phyloP scores from a whole-genome alignment of 2,329 filamentous ascomycete species.

The Claviceps capensis region DNA sequence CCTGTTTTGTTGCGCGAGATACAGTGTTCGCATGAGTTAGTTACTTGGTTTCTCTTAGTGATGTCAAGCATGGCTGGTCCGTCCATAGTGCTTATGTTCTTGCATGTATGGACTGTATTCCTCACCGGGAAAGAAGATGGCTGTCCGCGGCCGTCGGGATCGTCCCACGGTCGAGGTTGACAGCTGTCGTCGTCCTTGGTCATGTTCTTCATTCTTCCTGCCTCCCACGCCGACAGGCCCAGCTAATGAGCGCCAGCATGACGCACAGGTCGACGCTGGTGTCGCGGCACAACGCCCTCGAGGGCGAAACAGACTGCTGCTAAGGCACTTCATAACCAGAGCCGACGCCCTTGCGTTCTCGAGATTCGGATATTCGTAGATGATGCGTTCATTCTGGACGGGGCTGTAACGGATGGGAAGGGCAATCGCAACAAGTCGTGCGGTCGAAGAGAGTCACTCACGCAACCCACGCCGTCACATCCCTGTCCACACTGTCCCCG shows the following conservation, averaged over 20 bases:
- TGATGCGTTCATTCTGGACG: constrained; percentile 6
- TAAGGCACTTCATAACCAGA: constrained; percentile 19
- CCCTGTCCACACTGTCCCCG: too few relatives aligned
- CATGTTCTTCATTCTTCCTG: constrained; percentile 8
- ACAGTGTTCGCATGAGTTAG: not conserved
- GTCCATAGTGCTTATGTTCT: not conserved
- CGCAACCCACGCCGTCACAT: too few relatives aligned
- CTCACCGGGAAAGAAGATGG: constrained; percentile 46
- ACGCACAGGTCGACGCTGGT: not conserved
- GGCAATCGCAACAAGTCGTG: not conserved
- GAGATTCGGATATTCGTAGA: not conserved
- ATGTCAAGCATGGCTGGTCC: not conserved
- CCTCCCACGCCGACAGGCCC: not conserved
- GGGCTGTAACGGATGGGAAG: not conserved
- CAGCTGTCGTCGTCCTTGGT: not conserved
- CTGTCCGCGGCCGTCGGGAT: constrained; percentile 32
- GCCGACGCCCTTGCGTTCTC: constrained; percentile 8
- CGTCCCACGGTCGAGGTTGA: constrained; percentile 16
- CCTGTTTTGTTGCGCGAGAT: constrained; percentile 31
- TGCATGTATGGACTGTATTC: not conserved
- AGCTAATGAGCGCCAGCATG: not conserved
- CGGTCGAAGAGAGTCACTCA: not conserved
- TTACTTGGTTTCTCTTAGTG: not conserved
- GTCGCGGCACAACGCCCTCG: constrained; percentile 8
- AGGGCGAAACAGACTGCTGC: constrained; percentile 16